Evolutionary conservation across 768 basidiomycete species (phyloP), one percentile per base, ranked within the genome.

Genomic region (Phaeotremella skinneri): DNA sequence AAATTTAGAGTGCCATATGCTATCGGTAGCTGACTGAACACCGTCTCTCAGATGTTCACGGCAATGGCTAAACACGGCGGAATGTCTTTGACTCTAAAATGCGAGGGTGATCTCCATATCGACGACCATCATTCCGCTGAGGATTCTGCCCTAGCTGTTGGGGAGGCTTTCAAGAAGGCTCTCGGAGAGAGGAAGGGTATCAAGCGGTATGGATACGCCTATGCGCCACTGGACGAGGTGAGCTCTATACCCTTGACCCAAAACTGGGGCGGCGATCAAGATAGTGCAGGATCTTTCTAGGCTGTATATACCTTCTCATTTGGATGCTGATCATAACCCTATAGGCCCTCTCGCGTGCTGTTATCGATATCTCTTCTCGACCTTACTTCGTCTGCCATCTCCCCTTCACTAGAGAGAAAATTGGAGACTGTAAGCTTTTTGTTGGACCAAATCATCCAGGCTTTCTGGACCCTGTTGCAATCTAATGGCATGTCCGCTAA

Each of bases 111-210:
- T 76, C 82, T 98, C 6, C 90, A 87, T 84, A 96, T 98, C 59
- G 96, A 99, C 79, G 96, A 99, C 79, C 96, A 98, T 71, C 96
- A 99, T 79, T 91, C 93, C 48, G 91, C 94, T 83, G 96, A 99
- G 89, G 85, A 86, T 87, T 85, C 73, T 42, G 76, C 78, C 14
- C 61, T 79, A 31, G 79, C 79, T 9, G 60, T 81, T 3, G 80
- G 80, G 1, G 80, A 78, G 2, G 93, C 91, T 20, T 98, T 98
- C 81, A 98, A 94, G 77, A 80, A 89, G 73, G 96, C 96, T 17
- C 79, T 99, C 32, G 96, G 96, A 31, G 92, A 97, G 80, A 84
- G 96, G 30, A 85, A 87, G 56, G 96, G 96, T 4, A 98, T 99
- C 68, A 85, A 85, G 68, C 83, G 96, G 59, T 99, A 97, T 76